Evolutionary conservation across 2,329 filamentous ascomycete species (phyloP).

Genomic region (Fusarium phyllophilum): DNA sequence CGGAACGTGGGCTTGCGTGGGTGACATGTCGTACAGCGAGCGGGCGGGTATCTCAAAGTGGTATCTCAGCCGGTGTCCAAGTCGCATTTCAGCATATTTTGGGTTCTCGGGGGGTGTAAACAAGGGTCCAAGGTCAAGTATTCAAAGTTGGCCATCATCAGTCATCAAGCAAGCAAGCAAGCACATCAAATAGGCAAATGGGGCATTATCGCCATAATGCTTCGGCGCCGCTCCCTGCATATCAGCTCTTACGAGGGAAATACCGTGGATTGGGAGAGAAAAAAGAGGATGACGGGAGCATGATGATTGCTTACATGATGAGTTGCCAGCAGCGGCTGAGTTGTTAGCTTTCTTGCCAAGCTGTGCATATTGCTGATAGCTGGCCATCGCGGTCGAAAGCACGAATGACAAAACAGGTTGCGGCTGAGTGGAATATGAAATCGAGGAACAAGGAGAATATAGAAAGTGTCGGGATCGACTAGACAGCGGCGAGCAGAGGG

Average conservation of each 20-base stretch:
- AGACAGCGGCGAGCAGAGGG: slow-evolving; percentile 2
- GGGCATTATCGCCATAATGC: slow-evolving; percentile 10
- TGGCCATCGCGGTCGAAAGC: slow-evolving; percentile 38
- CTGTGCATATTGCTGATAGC: slow-evolving; percentile 44
- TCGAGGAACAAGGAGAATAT: neutral
- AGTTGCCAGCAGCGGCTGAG: slow-evolving; percentile 38
- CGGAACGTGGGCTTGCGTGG: slow-evolving; percentile 28
- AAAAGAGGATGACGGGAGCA: slow-evolving; percentile 26
- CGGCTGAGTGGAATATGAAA: neutral
- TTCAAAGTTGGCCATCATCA: slow-evolving; percentile 27
- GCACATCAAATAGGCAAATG: slow-evolving; percentile 19
- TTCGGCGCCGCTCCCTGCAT: slow-evolving; percentile 34
- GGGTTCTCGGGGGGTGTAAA: neutral
- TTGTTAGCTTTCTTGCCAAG: slow-evolving; percentile 39
- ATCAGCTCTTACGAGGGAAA: slow-evolving; percentile 38
- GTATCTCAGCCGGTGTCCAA: neutral
- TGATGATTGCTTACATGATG: slow-evolving; percentile 21
- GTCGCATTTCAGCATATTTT: slow-evolving; percentile 3
- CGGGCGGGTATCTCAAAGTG: neutral
- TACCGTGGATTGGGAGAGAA: neutral
- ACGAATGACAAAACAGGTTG: slow-evolving; percentile 1
- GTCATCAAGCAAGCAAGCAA: slow-evolving; percentile 29
- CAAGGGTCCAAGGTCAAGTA: slow-evolving; percentile 1
- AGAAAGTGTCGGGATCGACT: neutral
- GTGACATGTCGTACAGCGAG: slow-evolving; percentile 28